Evolutionary conservation across 179 eudicot species (phyloP).

Genomic region (Silene noctiflora): DNA sequence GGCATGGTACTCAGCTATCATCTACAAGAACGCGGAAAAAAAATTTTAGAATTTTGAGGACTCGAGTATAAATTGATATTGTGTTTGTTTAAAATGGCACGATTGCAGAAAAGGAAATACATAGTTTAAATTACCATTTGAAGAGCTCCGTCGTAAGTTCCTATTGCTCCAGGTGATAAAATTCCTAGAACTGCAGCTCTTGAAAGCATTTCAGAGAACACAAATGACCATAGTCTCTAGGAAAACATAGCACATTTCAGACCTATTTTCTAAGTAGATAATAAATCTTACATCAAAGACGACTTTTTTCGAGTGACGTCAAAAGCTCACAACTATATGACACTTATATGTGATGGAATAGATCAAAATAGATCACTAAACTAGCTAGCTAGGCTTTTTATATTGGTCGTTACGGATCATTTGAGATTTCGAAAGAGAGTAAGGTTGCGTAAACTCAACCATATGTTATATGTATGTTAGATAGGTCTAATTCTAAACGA

Average conservation of each 20-base stretch:
- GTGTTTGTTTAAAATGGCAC: constrained; percentile 2
- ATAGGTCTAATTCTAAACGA: background rate
- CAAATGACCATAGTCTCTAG: constrained; percentile 59
- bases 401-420: no score
- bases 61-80: background rate
- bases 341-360: no score
- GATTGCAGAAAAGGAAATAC: background rate
- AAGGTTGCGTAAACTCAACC: no score
- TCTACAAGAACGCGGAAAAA: constrained; percentile 29
- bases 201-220: constrained; percentile 52
- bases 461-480: no score
- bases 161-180: constrained; percentile 32
- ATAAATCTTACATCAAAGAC: background rate
- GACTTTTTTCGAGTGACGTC: background rate
- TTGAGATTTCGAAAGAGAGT: no score
- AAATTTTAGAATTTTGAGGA: background rate
- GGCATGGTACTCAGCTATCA: constrained; percentile 48
- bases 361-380: no score
- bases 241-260: constrained; percentile 3
- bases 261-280: background rate
- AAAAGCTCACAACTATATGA: background rate
- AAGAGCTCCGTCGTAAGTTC: constrained; percentile 48
- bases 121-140: constrained; percentile 44
- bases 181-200: constrained; percentile 47
- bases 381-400: no score